A percentile compares a stretch with the other conserved stretches of the same genome.
Conservation (phyloP, 2,329 filamentous ascomycete species). For the Pseudocercospora ulei region DNA sequence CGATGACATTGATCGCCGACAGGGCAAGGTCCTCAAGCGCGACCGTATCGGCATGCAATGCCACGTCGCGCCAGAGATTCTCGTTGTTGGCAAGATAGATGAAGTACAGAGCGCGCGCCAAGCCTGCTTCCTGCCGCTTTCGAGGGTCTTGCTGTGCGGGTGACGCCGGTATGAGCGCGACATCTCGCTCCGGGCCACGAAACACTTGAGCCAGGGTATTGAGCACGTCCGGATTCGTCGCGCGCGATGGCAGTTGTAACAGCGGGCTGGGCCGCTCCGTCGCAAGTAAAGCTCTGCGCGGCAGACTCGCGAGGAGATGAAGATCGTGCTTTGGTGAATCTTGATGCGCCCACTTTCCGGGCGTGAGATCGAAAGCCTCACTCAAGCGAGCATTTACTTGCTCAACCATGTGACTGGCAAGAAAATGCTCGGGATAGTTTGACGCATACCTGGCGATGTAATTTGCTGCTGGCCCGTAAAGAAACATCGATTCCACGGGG, state of each 20-base stretch:
- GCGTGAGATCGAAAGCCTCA: constrained; percentile 39
- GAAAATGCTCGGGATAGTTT: constrained; percentile 48
- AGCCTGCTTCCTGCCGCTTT: constrained; percentile 41
- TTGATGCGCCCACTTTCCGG: constrained; percentile 45
- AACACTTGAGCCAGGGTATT: constrained; percentile 49
- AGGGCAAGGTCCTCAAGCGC: constrained; percentile 50
- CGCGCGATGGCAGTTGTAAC: constrained; percentile 44
- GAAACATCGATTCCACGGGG: constrained; percentile 45
- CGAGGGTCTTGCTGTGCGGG: constrained; percentile 26
- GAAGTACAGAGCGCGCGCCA: constrained; percentile 48
- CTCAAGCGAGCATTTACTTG: constrained; percentile 43
- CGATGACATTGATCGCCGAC: constrained; percentile 46
- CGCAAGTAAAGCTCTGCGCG: constrained; percentile 46
- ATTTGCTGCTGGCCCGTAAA: constrained; percentile 47
- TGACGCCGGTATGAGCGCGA: constrained; percentile 25
- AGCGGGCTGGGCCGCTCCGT: constrained; percentile 38
- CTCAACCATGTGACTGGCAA: constrained; percentile 40
- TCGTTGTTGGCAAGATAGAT: constrained; percentile 46
- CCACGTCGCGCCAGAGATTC: constrained; percentile 45
- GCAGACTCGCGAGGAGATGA: constrained; percentile 49
- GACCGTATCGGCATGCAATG: constrained; percentile 47
- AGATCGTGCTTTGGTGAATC: constrained; percentile 49
- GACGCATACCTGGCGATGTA: constrained; percentile 51
- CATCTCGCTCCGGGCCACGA: constrained; percentile 42
- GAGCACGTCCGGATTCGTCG: constrained; percentile 47